Percentiles rank a stretch among this genome's conserved stretches.
phyloP scores from a whole-genome alignment of 2,329 filamentous ascomycete species.

The Cladosporium phlei region DNA sequence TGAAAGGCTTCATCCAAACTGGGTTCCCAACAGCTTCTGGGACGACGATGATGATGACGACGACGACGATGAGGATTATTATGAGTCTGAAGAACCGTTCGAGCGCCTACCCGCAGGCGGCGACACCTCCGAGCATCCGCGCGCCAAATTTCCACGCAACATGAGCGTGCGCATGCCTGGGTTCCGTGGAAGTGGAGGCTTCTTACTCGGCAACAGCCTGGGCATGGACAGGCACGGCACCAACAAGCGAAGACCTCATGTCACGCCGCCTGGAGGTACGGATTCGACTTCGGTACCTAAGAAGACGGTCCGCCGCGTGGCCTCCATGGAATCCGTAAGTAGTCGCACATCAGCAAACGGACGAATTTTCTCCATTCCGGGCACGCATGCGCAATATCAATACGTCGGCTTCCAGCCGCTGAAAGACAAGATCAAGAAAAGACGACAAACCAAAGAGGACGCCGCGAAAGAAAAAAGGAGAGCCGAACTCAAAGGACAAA shows the following conservation, averaged over 20 bases:
- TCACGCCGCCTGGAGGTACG: constrained; percentile 22
- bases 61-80: constrained; percentile 31
- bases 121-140: constrained; percentile 38
- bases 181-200: constrained; percentile 40
- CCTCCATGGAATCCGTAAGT: constrained; percentile 2
- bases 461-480: constrained; percentile 49
- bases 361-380: constrained; percentile 13
- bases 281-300: not conserved
- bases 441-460: constrained; percentile 37
- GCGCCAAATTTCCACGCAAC: constrained; percentile 22
- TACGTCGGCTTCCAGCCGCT: constrained; percentile 49
- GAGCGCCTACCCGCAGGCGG: constrained; percentile 39
- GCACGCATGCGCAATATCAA: constrained; percentile 42
- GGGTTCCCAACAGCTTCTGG: constrained; percentile 61
- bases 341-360: constrained; percentile 10
- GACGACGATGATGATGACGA: constrained; percentile 51
- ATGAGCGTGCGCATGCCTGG: constrained; percentile 34
- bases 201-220: constrained; percentile 52
- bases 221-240: constrained; percentile 49
- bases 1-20: constrained; percentile 54
- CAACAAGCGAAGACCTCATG: constrained; percentile 39
- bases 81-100: constrained; percentile 21
- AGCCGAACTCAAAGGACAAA: constrained; percentile 50
- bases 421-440: constrained; percentile 43
- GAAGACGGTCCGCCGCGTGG: not conserved